A percentile compares a stretch with the other conserved stretches of the same genome.
Evolutionary conservation across 257 asterid species (phyloP).

Genomic region (Lantana camara): DNA sequence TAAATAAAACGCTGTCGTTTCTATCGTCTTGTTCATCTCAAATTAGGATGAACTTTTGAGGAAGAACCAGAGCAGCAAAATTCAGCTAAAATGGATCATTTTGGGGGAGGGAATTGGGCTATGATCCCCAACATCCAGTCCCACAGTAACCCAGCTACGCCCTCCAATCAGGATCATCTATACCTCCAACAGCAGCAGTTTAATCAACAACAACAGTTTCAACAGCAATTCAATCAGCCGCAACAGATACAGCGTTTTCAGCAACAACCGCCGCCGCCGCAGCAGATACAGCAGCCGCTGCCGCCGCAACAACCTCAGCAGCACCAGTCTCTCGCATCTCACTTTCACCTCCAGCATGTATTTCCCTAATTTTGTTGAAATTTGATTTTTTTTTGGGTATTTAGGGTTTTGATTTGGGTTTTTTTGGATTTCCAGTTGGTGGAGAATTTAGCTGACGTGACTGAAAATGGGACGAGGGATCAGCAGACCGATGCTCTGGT

Average conservation of each 20-base stretch:
- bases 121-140: slow-evolving; percentile 83
- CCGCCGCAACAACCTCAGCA: slow-evolving; percentile 47
- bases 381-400: neutral
- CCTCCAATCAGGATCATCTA: slow-evolving; percentile 71
- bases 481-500: slow-evolving; percentile 94
- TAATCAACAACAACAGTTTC: slow-evolving; percentile 55
- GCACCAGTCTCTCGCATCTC: slow-evolving; percentile 80
- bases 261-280: slow-evolving; percentile 44
- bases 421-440: slow-evolving; percentile 51
- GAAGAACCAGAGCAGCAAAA: slow-evolving; percentile 8
- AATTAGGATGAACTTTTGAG: no score
- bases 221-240: slow-evolving; percentile 58
- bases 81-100: slow-evolving; percentile 63
- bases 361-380: neutral
- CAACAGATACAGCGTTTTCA: slow-evolving; percentile 47
- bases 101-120: slow-evolving; percentile 78
- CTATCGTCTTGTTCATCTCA: neutral
- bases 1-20: slow-evolving; percentile 14
- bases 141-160: slow-evolving; percentile 78
- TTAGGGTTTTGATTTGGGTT: slow-evolving; percentile 17
- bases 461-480: slow-evolving; percentile 86
- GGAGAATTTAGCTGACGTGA: slow-evolving; percentile 82
- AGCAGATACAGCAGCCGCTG: slow-evolving; percentile 37
- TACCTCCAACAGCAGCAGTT: slow-evolving; percentile 70
- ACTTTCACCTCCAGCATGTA: slow-evolving; percentile 77